Percentiles rank a stretch among this genome's conserved stretches.
Evolutionary conservation across 805 yeast species (phyloP).

Genomic region (Metschnikowia bowlesiae): DNA sequence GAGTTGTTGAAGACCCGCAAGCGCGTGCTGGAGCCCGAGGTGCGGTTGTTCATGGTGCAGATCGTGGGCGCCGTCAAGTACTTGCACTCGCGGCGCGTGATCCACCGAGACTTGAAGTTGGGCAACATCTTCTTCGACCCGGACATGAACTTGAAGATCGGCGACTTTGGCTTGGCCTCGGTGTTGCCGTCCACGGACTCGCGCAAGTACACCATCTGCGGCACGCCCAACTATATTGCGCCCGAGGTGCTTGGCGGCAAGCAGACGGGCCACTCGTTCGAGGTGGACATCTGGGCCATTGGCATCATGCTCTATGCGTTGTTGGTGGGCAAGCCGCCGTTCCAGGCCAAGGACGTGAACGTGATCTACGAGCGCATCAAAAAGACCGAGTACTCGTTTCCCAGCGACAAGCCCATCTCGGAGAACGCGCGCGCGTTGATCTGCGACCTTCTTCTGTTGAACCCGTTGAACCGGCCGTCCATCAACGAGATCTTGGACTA

Average conservation of each 20-base stretch:
- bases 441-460: conserved; percentile 63
- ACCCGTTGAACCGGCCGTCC: conserved; percentile 79
- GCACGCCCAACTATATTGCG: conserved; percentile 98
- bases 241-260: conserved; percentile 95
- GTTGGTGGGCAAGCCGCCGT: conserved; percentile 93
- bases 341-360: conserved; percentile 92
- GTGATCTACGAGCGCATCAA: conserved; percentile 90
- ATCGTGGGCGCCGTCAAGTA: conserved; percentile 91
- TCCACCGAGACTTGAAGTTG: conserved; percentile 92
- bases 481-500: conserved; percentile 74
- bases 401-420: conserved; percentile 63
- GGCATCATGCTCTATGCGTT: conserved; percentile 96
- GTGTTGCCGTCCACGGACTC: conserved; percentile 66
- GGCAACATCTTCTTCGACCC: conserved; percentile 95
- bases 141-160: conserved; percentile 89
- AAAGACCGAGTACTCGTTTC: conserved; percentile 73
- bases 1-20: conserved; percentile 84
- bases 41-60: conserved; percentile 83
- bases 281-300: conserved; percentile 96
- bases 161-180: conserved; percentile 98
- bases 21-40: conserved; percentile 86
- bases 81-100: conserved; percentile 85
- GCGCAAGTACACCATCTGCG: conserved; percentile 91
- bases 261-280: conserved; percentile 83
- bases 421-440: conserved; percentile 71